Conservation (phyloP, 148 eudicot species). For the Dianthus caryophyllus region DNA sequence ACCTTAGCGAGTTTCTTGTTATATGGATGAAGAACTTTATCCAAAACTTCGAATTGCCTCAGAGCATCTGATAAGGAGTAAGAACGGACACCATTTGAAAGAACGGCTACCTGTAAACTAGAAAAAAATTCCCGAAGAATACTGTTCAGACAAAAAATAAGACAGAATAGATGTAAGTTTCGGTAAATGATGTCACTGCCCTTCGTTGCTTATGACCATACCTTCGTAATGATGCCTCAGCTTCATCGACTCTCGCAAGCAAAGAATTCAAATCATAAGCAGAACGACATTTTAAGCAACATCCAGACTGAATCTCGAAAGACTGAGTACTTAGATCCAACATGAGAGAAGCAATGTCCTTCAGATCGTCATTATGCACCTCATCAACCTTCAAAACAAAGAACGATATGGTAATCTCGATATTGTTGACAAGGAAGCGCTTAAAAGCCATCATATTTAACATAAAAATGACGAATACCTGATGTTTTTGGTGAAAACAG, state of each 20-base stretch:
- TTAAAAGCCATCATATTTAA: not conserved
- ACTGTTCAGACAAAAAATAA: slow-evolving; percentile 8
- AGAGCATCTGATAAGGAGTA: slow-evolving; percentile 43
- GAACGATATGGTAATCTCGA: not conserved
- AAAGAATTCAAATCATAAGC: slow-evolving; percentile 42
- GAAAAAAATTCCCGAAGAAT: slow-evolving; percentile 10
- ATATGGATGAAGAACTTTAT: slow-evolving; percentile 54
- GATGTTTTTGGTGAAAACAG: slow-evolving; percentile 18
- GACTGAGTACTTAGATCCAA: slow-evolving; percentile 28
- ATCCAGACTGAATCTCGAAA: slow-evolving; percentile 39
- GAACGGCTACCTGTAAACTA: slow-evolving; percentile 55
- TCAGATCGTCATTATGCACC: slow-evolving; percentile 32
- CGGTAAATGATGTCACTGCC: not conserved
- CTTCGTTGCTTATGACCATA: slow-evolving; percentile 21
- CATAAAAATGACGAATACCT: slow-evolving; percentile 20
- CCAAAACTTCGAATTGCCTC: slow-evolving; percentile 43
- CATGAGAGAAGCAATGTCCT: slow-evolving; percentile 43
- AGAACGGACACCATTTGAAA: slow-evolving; percentile 30
- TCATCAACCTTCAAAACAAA: slow-evolving; percentile 33
- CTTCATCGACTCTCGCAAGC: slow-evolving; percentile 33
- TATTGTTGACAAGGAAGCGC: not conserved
- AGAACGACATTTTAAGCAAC: slow-evolving; percentile 72
- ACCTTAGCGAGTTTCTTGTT: slow-evolving; percentile 91
- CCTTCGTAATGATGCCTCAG: slow-evolving; percentile 43
- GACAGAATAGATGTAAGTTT: not conserved